Percentiles rank a stretch among this genome's conserved stretches.
Conservation (phyloP, 805 yeast genomes). For the Gaillardinia entomophila region DNA sequence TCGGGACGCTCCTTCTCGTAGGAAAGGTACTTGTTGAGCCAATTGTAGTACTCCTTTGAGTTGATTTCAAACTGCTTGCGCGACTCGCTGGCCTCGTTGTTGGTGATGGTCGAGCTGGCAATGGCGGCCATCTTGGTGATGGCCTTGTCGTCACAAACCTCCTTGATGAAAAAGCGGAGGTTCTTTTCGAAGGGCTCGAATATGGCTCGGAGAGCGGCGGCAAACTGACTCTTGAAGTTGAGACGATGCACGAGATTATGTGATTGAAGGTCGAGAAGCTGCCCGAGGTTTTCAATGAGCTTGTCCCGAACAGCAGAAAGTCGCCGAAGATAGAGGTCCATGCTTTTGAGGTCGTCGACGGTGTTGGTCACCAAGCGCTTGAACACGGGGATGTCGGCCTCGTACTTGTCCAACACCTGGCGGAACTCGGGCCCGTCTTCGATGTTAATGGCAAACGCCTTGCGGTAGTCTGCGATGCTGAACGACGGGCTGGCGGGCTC, state of each 20-base stretch:
- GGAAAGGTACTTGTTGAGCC: conserved; percentile 39
- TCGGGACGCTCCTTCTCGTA: conserved; percentile 40
- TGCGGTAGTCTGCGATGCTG: conserved; percentile 15
- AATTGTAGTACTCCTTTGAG: conserved; percentile 37
- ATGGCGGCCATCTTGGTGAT: conserved; percentile 20
- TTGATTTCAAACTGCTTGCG: conserved; percentile 29
- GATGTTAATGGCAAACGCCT: conserved; percentile 26
- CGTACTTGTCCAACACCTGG: conserved; percentile 24
- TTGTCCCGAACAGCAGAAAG: conserved; percentile 11
- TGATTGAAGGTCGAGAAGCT: conserved; percentile 18
- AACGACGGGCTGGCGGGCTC: conserved; percentile 1
- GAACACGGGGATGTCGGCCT: conserved; percentile 22
- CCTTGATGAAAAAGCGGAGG: conserved; percentile 18
- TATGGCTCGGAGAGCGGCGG: conserved; percentile 14
- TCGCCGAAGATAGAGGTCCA: conserved; percentile 22
- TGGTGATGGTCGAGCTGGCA: conserved; percentile 1
- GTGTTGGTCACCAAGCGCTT: conserved; percentile 16
- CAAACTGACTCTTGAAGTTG: conserved; percentile 20
- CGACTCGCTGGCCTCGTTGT: background rate
- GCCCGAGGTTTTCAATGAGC: conserved; percentile 18
- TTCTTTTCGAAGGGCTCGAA: conserved; percentile 30
- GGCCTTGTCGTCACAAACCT: conserved; percentile 22
- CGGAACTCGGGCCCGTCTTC: conserved; percentile 43
- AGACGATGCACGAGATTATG: conserved; percentile 16
- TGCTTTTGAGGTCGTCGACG: conserved; percentile 24